Percentiles rank a stretch among this genome's conserved stretches.
These are phyloP conservation scores for Pichia cactophila DNA, from an alignment of 1,139 yeast species.

Conservation along the genomic window DNA sequence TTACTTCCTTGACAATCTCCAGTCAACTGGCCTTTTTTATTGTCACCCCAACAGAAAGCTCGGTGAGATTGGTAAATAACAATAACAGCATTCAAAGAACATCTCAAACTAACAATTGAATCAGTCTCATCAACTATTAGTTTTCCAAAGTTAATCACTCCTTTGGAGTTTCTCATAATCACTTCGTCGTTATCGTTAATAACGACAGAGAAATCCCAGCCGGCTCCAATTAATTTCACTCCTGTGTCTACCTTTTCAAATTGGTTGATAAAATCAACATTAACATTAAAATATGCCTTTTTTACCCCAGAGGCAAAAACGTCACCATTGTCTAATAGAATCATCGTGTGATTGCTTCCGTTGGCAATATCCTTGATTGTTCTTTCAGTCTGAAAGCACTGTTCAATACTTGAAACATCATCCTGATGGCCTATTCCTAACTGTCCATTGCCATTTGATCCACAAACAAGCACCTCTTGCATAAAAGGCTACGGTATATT, in stretches of 20 bases:
- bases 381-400: conserved; percentile 20
- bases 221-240: conserved; percentile 49
- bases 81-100: conserved; percentile 54
- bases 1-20: conserved; percentile 12
- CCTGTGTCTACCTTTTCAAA: conserved; percentile 1
- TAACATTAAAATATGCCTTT: neutral
- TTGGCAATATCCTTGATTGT: conserved; percentile 42
- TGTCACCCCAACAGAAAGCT: conserved; percentile 77
- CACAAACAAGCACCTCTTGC: conserved; percentile 47
- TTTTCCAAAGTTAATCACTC: neutral
- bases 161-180: neutral
- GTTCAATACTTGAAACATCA: conserved; percentile 34
- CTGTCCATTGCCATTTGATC: conserved; percentile 79
- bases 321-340: conserved; percentile 47
- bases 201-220: conserved; percentile 62
- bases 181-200: neutral
- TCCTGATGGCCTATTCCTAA: conserved; percentile 55
- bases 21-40: conserved; percentile 67
- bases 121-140: neutral
- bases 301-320: conserved; percentile 47
- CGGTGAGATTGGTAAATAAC: conserved; percentile 30
- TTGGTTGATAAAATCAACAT: neutral
- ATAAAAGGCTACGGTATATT: neutral
- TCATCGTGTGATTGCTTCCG: conserved; percentile 85
- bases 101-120: conserved; percentile 4